Conservation (phyloP, 1,139 yeast species). For the Nadsonia commutata region DNA sequence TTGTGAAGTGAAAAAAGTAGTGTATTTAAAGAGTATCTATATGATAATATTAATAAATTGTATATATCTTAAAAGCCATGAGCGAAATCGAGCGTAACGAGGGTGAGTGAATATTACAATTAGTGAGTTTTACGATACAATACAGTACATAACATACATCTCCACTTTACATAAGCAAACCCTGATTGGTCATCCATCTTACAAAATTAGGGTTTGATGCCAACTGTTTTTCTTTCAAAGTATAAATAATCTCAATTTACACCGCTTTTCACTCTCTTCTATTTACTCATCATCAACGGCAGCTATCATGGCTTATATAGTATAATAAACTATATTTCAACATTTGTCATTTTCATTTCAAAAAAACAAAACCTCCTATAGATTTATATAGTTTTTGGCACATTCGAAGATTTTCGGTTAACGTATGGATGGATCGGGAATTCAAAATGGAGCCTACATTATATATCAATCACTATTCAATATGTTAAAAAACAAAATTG, state of each 20-base stretch:
- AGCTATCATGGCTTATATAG: neutral
- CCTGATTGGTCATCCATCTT: too few species aligned
- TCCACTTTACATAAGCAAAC: too few species aligned
- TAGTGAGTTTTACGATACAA: too few species aligned
- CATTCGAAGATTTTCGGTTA: neutral
- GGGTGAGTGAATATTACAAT: too few species aligned
- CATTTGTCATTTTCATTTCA: neutral
- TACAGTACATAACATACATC: too few species aligned
- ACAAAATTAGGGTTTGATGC: too few species aligned
- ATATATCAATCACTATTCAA: neutral
- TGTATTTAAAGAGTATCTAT: too few species aligned
- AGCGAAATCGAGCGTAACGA: too few species aligned
- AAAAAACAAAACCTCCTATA: too few species aligned
- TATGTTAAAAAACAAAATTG: neutral
- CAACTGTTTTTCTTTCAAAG: too few species aligned
- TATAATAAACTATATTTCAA: neutral
- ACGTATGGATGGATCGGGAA: neutral
- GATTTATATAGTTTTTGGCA: neutral
- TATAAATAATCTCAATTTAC: neutral
- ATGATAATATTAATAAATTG: too few species aligned
- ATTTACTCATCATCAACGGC: neutral
- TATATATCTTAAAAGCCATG: too few species aligned
- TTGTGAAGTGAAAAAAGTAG: conserved; percentile 20
- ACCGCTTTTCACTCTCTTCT: neutral
- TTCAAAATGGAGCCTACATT: neutral